These are phyloP conservation scores for Knoxia roxburghii DNA, from an alignment of 257 asterid genomes.

Conservation along the genomic window DNA sequence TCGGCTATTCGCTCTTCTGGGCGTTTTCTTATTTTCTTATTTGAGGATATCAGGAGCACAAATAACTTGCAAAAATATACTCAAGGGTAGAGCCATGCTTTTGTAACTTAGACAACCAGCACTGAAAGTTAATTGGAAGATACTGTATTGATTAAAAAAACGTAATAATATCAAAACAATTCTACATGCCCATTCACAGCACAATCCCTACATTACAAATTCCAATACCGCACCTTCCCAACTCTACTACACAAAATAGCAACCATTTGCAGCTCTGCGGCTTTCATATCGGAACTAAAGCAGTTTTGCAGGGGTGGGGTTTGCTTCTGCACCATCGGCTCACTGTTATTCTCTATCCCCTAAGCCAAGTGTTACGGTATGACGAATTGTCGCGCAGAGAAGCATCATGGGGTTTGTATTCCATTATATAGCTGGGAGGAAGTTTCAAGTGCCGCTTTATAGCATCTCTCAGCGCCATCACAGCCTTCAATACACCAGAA, in stretches of 20 bases:
- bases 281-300: no score
- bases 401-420: slow-evolving; percentile 94
- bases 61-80: no score
- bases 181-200: neutral
- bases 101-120: no score
- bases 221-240: neutral
- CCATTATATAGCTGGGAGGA: slow-evolving; percentile 86
- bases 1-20: neutral
- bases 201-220: neutral
- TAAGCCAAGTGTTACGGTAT: slow-evolving; percentile 93
- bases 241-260: no score
- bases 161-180: neutral
- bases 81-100: no score
- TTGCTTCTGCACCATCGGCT: neutral
- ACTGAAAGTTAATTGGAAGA: neutral
- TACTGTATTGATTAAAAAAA: no score
- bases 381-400: slow-evolving; percentile 93
- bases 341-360: slow-evolving; percentile 42
- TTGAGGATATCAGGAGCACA: no score
- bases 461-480: slow-evolving; percentile 87
- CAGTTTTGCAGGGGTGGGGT: neutral
- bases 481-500: slow-evolving; percentile 46
- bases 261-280: no score
- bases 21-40: no score
- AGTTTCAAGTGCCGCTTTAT: slow-evolving; percentile 88